Base-by-base conservation (phyloP, 352 stramenopile species). In the Phytophthora aleatoria region DNA sequence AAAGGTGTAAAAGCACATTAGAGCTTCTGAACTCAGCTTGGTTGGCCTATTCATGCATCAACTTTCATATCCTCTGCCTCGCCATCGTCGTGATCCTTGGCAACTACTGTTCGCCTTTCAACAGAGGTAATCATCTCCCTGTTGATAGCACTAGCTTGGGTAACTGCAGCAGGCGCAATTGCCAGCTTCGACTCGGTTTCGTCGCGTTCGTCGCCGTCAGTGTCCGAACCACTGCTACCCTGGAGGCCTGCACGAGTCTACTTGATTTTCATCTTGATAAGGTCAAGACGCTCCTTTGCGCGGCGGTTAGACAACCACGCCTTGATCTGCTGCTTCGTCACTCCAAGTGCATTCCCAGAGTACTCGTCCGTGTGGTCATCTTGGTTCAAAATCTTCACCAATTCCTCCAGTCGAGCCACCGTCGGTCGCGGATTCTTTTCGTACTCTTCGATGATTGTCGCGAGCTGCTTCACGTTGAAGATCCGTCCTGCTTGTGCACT, bases 401-500 rank as follows among this genome's bases (percentile, higher is more conserved):
- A 63, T 55, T 93, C 82, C 49, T 91, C 82, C 48, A 95, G 59
- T 49, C 86, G 83, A 26, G 78, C 57, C 12, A 79, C 71, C 38
- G 67, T 89, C 24, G 87, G 87, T 3, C 79, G 76, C 26, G 85
- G 79, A 47, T 90, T 94, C 70, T 92, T 90, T 65, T 93, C 87
- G 55, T 94, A 95, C 61, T 90, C 82, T 58, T 92, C 87, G 45
- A 92, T 91, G 36, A 95, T 90, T 38, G 81, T 91, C 20, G 83
- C 83, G 7, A 95, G 73, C 69, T 95, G 87, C 63, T 94, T 93
- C 31, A 94, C 79, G 53, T 92, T 95, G 41, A 93, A 95, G 54
- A 94, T 87, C 54, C 84, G 84, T 12, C 83, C 85, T 15, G 77
- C 61, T 33, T 89, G 78, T 16, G 74, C 54, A 50, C 72, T 81